Evolutionary conservation across 2,329 filamentous ascomycete species (phyloP).

Genomic region (Fusarium subtropicale): DNA sequence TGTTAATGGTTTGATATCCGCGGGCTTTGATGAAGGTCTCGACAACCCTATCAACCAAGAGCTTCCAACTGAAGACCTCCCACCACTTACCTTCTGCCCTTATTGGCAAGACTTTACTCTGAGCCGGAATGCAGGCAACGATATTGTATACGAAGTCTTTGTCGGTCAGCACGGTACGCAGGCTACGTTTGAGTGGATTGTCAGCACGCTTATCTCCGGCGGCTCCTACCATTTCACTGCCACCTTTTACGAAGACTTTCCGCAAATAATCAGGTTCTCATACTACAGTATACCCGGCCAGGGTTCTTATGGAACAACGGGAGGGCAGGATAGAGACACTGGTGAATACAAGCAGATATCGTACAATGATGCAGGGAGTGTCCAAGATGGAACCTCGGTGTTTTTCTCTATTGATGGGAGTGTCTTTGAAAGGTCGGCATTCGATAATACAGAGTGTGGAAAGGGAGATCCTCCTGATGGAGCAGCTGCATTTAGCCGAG

Average conservation of each 20-base stretch:
- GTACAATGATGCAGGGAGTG: rapidly evolving
- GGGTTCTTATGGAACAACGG: background rate
- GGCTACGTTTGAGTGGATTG: background rate
- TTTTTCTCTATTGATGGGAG: background rate
- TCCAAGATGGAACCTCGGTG: background rate
- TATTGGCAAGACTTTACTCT: background rate
- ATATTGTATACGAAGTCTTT: background rate
- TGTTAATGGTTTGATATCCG: background rate
- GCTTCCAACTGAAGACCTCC: background rate
- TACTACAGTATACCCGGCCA: background rate
- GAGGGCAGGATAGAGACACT: background rate
- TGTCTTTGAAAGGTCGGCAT: background rate
- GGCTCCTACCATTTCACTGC: background rate
- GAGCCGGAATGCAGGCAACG: no score
- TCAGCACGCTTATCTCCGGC: rapidly evolving
- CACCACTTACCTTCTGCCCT: background rate
- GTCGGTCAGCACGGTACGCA: background rate
- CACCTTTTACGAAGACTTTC: background rate
- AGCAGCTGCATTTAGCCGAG: rapidly evolving
- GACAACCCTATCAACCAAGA: no score
- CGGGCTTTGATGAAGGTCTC: background rate
- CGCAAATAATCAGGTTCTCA: background rate
- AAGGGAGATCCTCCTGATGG: background rate
- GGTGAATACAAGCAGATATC: background rate
- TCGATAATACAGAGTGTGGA: background rate